Percentiles rank a stretch among this genome's conserved stretches.
phyloP scores from a whole-genome alignment of 345 rosid genomes.

The Salix caprea region DNA sequence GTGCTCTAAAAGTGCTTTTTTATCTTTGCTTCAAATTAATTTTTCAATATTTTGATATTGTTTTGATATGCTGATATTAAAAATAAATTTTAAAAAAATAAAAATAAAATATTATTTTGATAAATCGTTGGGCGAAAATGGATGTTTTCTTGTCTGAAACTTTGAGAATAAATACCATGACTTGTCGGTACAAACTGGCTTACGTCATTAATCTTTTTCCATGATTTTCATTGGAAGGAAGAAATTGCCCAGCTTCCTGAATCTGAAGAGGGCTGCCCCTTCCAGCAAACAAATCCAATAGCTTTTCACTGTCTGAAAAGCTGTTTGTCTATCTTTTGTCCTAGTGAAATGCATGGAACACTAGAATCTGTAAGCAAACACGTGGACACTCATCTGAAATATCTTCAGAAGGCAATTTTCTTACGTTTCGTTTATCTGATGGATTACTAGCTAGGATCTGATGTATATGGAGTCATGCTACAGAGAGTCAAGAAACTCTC shows the following conservation, averaged over 20 bases:
- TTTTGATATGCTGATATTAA: no score
- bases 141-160: background rate
- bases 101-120: no score
- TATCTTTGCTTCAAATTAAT: no score
- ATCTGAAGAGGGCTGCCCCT: background rate
- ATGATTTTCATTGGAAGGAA: background rate
- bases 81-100: no score
- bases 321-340: background rate
- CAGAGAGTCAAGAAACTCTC: background rate
- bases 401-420: background rate
- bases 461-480: background rate
- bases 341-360: background rate
- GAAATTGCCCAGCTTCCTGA: background rate
- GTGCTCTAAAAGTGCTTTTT: no score
- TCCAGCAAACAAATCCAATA: background rate
- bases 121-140: background rate
- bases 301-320: background rate
- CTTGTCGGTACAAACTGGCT: background rate
- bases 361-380: background rate
- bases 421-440: background rate
- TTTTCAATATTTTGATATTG: no score
- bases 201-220: background rate
- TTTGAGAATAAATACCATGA: constrained; percentile 2
- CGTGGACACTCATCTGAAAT: background rate
- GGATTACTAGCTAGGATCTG: background rate